These are phyloP conservation scores for Ophioceras dolichostomum DNA, from an alignment of 2,329 filamentous ascomycete genomes.

Conservation along the genomic window DNA sequence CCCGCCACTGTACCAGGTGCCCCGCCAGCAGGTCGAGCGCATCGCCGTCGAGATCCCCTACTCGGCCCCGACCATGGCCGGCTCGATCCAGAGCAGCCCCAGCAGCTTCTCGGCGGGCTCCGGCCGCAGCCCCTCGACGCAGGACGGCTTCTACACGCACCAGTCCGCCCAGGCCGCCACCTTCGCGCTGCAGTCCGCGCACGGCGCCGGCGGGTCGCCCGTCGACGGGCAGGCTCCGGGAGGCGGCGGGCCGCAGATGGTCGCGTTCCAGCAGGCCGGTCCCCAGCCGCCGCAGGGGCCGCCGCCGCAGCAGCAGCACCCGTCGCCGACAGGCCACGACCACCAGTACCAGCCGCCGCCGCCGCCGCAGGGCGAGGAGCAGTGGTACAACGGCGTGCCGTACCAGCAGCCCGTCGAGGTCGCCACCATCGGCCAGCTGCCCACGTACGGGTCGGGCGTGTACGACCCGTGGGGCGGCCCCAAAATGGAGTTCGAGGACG, in stretches of 20 bases:
- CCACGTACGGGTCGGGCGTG: constrained; percentile 34
- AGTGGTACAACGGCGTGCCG: constrained; percentile 37
- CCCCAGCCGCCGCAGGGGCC: constrained; percentile 20
- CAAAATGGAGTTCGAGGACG: constrained; percentile 47
- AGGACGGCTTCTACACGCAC: constrained; percentile 46
- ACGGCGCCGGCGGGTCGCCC: constrained; percentile 22
- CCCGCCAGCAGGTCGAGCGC: constrained; percentile 33
- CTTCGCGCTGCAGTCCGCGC: constrained; percentile 30
- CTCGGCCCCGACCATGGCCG: constrained; percentile 30
- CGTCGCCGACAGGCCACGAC: constrained; percentile 12
- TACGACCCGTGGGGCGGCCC: constrained; percentile 37
- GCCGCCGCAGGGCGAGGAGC: constrained; percentile 29
- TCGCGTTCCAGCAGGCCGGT: constrained; percentile 20
- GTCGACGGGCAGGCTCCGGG: constrained; percentile 27
- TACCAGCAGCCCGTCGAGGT: constrained; percentile 48
- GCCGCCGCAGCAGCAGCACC: constrained; percentile 10
- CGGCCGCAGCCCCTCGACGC: constrained; percentile 37
- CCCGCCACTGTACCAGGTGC: constrained; percentile 32
- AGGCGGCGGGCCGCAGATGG: constrained; percentile 19
- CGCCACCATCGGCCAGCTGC: constrained; percentile 37
- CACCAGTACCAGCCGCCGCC: constrained; percentile 22
- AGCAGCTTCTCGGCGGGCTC: constrained; percentile 46
- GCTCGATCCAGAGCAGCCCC: constrained; percentile 41
- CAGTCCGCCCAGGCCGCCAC: constrained; percentile 33
- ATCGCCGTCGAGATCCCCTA: constrained; percentile 38